Evolutionary conservation across 257 asterid genomes (phyloP).

Genomic region (Solanum dulcamara): DNA sequence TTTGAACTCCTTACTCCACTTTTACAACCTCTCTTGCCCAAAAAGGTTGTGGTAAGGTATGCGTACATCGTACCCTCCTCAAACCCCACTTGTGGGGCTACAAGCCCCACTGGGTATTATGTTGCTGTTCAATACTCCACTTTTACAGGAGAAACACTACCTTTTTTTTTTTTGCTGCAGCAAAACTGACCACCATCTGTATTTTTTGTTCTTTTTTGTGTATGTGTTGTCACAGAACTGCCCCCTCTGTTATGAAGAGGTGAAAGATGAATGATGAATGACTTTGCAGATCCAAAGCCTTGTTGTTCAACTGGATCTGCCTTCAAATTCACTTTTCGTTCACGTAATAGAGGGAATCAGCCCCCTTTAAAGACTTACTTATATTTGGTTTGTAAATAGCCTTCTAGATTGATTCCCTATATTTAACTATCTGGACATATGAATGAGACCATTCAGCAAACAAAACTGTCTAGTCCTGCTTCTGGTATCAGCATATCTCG

Average conservation of each 20-base stretch:
- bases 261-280: conserved; percentile 51
- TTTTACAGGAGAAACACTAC: not conserved
- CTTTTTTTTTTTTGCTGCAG: not conserved
- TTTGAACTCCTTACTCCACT: not conserved
- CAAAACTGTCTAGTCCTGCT: not conserved
- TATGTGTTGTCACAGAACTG: conserved; percentile 44
- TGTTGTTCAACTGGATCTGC: not conserved
- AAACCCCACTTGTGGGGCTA: not conserved
- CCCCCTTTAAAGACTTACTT: not conserved
- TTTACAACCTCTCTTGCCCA: not conserved
- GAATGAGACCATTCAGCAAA: not conserved
- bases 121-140: not conserved
- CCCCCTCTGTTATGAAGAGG: conserved; percentile 78
- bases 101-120: not conserved
- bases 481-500: not conserved
- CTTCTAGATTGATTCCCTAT: not conserved
- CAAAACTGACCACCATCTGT: not conserved
- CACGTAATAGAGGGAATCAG: not conserved
- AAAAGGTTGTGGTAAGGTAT: not conserved
- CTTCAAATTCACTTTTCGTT: not conserved
- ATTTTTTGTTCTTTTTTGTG: not conserved
- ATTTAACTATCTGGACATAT: not conserved
- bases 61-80: not conserved
- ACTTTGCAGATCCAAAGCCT: not conserved
- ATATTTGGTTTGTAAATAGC: conserved; percentile 2